These are phyloP conservation scores for Myxozyma udenii DNA, from an alignment of 805 yeast species.

Conservation along the genomic window DNA sequence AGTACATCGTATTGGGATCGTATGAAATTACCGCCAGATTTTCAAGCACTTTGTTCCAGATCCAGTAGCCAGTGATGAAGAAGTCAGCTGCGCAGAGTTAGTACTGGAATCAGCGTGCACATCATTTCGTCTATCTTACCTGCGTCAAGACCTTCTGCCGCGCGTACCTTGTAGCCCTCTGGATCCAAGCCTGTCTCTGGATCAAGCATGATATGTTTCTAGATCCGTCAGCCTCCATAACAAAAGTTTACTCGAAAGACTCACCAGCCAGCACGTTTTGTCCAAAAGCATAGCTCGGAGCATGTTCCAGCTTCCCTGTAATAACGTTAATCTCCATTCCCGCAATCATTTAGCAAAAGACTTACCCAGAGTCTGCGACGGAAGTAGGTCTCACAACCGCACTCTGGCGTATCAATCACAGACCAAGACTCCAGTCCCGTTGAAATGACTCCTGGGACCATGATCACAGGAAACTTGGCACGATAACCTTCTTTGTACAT, in stretches of 20 bases:
- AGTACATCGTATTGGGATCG: conserved; percentile 83
- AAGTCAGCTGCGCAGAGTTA: conserved; percentile 62
- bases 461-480: conserved; percentile 72
- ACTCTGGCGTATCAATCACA: conserved; percentile 64
- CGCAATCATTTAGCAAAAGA: neutral
- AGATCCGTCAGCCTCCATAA: neutral
- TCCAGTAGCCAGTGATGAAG: conserved; percentile 97
- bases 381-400: conserved; percentile 81
- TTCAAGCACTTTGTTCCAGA: conserved; percentile 95
- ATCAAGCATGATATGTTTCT: conserved; percentile 80
- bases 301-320: conserved; percentile 86
- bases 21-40: conserved; percentile 92
- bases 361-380: conserved; percentile 78
- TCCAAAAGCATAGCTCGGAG: conserved; percentile 85
- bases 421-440: conserved; percentile 97
- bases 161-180: conserved; percentile 70
- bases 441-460: conserved; percentile 93
- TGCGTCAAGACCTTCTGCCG: conserved; percentile 95
- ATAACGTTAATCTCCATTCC: neutral
- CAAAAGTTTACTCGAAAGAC: neutral
- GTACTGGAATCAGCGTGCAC: neutral
- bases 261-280: conserved; percentile 79
- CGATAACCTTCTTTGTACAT: conserved; percentile 52
- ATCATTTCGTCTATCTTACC: neutral
- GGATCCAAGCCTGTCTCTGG: conserved; percentile 93